Percentiles rank a stretch among this genome's conserved stretches.
phyloP scores from a whole-genome alignment of 306 rosid species.

The Cyamopsis tetragonoloba region DNA sequence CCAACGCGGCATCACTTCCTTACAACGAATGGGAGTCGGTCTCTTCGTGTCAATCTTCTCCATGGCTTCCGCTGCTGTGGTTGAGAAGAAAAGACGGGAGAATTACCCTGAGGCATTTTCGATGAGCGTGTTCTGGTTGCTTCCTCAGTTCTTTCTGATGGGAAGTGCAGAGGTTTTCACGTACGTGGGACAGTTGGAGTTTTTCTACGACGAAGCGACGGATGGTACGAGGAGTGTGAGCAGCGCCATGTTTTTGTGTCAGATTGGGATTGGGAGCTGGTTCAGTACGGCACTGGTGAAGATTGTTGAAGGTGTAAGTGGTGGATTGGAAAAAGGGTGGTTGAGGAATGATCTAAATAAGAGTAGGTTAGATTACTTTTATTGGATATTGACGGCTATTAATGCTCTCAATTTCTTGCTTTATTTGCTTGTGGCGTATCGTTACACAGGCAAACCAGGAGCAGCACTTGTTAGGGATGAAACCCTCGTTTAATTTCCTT shows the following conservation, averaged over 20 bases:
- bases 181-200: conserved; percentile 67
- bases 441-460: conserved; percentile 33
- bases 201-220: conserved; percentile 61
- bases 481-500: no score
- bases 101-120: not conserved
- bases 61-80: conserved; percentile 44
- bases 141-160: conserved; percentile 55
- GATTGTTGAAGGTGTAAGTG: conserved; percentile 23
- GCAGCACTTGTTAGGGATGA: conserved; percentile 18
- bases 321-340: conserved; percentile 49
- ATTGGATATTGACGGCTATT: conserved; percentile 44
- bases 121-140: conserved; percentile 59
- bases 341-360: conserved; percentile 37
- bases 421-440: conserved; percentile 32
- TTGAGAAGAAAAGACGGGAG: conserved; percentile 41
- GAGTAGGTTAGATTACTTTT: conserved; percentile 46
- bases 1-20: conserved; percentile 58
- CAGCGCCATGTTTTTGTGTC: conserved; percentile 50
- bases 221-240: conserved; percentile 61
- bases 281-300: conserved; percentile 45
- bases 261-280: conserved; percentile 61
- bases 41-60: conserved; percentile 51
- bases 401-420: conserved; percentile 39
- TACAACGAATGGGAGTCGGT: conserved; percentile 58
- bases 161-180: conserved; percentile 63